These are phyloP conservation scores for Alternaria infectoria DNA, from an alignment of 2,329 filamentous ascomycete genomes.

Conservation along the genomic window DNA sequence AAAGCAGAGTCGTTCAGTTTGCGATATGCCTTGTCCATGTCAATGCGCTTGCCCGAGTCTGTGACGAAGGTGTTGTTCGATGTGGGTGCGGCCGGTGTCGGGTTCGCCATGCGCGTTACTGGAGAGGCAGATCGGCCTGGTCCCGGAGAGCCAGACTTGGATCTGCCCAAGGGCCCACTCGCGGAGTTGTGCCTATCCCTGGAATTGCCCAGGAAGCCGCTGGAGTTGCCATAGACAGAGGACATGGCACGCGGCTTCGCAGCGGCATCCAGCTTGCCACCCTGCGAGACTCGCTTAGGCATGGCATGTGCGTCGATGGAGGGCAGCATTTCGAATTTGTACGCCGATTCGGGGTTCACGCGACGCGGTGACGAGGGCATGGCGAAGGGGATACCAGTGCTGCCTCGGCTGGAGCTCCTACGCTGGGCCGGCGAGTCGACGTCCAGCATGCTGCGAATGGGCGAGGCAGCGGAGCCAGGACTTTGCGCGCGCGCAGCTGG, in stretches of 20 bases:
- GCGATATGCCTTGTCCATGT: constrained; percentile 73
- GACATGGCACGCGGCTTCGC: constrained; percentile 55
- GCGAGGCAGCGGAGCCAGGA: constrained; percentile 61
- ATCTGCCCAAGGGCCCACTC: constrained; percentile 45
- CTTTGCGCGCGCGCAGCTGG: constrained; percentile 59
- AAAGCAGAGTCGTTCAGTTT: constrained; percentile 75
- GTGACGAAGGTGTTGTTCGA: constrained; percentile 58
- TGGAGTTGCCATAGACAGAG: constrained; percentile 42
- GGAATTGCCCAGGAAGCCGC: constrained; percentile 29
- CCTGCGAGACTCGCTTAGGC: constrained; percentile 53
- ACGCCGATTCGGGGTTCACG: constrained; percentile 49
- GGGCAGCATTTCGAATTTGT: constrained; percentile 55
- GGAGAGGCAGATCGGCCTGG: constrained; percentile 46
- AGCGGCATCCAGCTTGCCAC: constrained; percentile 47
- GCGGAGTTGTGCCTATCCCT: constrained; percentile 50
- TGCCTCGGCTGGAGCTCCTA: constrained; percentile 44
- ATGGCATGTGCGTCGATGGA: constrained; percentile 52
- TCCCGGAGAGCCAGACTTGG: constrained; percentile 50
- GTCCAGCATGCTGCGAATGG: constrained; percentile 59
- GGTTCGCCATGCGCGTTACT: constrained; percentile 52
- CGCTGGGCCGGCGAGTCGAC: constrained; percentile 34
- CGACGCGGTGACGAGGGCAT: constrained; percentile 42
- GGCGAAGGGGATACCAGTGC: constrained; percentile 36
- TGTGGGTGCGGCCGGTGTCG: constrained; percentile 53
- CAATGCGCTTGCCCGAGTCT: constrained; percentile 67